phyloP scores from a whole-genome alignment of 768 basidiomycete genomes.

The Galerina sulciceps region DNA sequence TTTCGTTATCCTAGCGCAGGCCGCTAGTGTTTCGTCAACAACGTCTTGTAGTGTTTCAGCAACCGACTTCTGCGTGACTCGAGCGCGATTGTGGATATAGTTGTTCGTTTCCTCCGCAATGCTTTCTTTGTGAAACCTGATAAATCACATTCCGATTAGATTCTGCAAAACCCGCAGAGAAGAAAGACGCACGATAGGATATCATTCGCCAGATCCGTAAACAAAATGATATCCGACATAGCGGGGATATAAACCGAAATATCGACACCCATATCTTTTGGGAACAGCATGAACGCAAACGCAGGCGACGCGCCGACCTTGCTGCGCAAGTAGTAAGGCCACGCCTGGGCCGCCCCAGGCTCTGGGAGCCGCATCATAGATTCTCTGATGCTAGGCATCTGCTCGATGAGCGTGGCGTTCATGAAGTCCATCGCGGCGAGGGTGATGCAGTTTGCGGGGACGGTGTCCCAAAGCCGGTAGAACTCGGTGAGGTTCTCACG shows the following conservation, averaged over 20 bases:
- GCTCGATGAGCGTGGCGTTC: constrained; percentile 6
- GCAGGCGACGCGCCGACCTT: constrained; percentile 5
- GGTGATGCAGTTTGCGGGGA: constrained; percentile 7
- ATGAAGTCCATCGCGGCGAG: constrained; percentile 6
- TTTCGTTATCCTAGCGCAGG: background rate
- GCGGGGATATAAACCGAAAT: constrained; percentile 6
- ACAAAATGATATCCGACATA: constrained; percentile 6
- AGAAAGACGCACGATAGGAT: constrained; percentile 3
- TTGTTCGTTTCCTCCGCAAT: constrained; percentile 5
- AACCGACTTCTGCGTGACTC: background rate
- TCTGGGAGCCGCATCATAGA: background rate
- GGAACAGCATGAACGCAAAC: constrained; percentile 8
- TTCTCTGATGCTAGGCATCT: background rate
- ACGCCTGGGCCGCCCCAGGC: background rate
- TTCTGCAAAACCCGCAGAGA: too few species aligned
- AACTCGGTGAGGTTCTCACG: background rate
- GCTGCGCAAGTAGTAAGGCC: constrained; percentile 12
- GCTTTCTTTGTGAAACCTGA: constrained; percentile 6
- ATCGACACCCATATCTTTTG: constrained; percentile 1
- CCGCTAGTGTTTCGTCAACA: background rate
- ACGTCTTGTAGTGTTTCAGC: background rate
- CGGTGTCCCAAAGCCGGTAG: constrained; percentile 7
- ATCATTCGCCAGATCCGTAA: constrained; percentile 6
- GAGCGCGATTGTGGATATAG: constrained; percentile 1
- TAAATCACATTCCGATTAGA: too few species aligned